Evolutionary conservation across 345 rosid species (phyloP), one percentile per base, ranked within the genome.

Genomic region (Eutrema yunnanense): DNA sequence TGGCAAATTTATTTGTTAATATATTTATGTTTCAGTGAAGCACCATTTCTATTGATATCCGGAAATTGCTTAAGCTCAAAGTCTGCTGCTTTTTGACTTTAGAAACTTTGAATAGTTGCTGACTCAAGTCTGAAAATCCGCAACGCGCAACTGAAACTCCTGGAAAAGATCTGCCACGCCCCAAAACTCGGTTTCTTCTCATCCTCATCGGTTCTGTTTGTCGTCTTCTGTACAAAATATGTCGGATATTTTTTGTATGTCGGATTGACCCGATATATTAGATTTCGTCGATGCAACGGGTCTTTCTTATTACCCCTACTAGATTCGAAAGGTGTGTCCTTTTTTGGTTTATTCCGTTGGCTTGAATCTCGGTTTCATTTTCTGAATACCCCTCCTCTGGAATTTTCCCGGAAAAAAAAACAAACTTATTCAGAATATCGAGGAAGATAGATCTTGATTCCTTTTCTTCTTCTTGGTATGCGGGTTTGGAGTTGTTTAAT

Each of bases 71-170:
- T 76, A 57, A 65, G 72, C 80, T 51, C 54, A 70, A 56, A 71
- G 76, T 71, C 67, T 56, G 49, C 71, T 48, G 34, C 62, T 56
- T 71, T 53, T 43, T 61, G 76, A 58, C 75, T 48, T 22, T 48
- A 26, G n/a, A 36, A 58, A 55, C 80, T 65, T 71, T 71, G 76
- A 77, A 71, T 65, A 58, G 68, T 57, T 77, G 80, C 72, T 58
- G 80, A 77, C 80, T 76, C 56, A 65, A 77, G 76, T 71, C 80
- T 64, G 26, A 50, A 41, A 30, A 40, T 66, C 53, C 52, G 14
- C 52, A 72, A 61, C 42, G 50, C 42, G 50, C 37, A 57, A 48
- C 72, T 48, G 40, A 69, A 76, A 69, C 63, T 43, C 69, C 56
- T 7, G 52, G 53, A 34, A 67, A 74, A 50, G 60, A 67, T 67